A percentile compares a stretch with the other conserved stretches of the same genome.
Conservation (phyloP, 208 protist species). For the Vickermania ingenoplastis region DNA sequence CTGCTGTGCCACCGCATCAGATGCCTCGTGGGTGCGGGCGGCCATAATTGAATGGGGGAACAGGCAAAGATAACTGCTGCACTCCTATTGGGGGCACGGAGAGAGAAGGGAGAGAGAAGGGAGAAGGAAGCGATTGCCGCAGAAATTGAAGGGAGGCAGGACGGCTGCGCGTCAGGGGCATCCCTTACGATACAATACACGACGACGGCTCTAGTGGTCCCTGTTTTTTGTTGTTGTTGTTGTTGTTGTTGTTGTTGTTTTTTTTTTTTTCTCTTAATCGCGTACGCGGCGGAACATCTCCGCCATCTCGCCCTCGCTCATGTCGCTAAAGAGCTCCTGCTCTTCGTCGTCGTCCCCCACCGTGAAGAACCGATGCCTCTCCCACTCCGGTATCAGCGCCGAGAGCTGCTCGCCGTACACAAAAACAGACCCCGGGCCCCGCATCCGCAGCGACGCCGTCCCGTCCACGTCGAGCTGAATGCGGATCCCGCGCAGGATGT, state of each 20-base stretch:
- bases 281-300: constrained; percentile 31
- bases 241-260: too few species aligned
- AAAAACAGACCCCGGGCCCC: constrained; percentile 56
- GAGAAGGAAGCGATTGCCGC: too few species aligned
- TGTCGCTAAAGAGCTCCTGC: constrained; percentile 18
- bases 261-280: not conserved
- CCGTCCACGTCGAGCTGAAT: constrained; percentile 71
- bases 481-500: constrained; percentile 39
- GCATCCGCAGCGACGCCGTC: constrained; percentile 47
- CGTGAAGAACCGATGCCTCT: constrained; percentile 34
- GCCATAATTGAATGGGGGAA: too few species aligned
- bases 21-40: too few species aligned
- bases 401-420: constrained; percentile 67
- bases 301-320: constrained; percentile 18
- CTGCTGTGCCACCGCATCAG: not conserved
- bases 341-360: constrained; percentile 34
- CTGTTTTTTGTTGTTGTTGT: too few species aligned
- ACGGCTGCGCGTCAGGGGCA: too few species aligned
- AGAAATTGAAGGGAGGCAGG: too few species aligned
- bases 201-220: too few species aligned
- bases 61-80: too few species aligned
- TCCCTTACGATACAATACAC: too few species aligned
- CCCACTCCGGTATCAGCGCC: constrained; percentile 45
- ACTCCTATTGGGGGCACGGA: too few species aligned
- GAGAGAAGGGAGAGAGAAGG: too few species aligned